These are phyloP conservation scores for Myxozyma vanderwaltii DNA, from an alignment of 805 yeast species.

Conservation along the genomic window DNA sequence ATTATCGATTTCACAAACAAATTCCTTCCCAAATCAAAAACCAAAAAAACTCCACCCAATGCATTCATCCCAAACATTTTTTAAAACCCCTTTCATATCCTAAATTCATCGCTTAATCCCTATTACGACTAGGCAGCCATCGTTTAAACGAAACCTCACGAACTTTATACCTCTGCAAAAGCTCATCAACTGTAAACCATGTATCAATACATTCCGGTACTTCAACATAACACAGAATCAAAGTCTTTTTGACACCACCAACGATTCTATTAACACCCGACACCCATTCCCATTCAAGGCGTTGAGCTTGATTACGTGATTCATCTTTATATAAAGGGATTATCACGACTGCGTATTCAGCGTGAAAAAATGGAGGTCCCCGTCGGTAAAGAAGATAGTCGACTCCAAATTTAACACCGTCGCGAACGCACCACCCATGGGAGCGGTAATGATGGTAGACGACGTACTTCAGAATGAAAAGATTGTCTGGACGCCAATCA, in stretches of 20 bases:
- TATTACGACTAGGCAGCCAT: constrained; percentile 82
- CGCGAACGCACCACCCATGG: constrained; percentile 90
- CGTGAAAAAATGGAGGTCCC: constrained; percentile 96
- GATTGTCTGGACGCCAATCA: constrained; percentile 42
- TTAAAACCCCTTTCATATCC: not conserved
- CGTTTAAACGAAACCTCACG: constrained; percentile 71
- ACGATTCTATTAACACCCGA: constrained; percentile 76
- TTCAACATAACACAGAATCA: constrained; percentile 69
- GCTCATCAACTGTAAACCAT: constrained; percentile 39
- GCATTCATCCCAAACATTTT: too few species aligned
- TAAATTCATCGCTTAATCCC: constrained; percentile 56
- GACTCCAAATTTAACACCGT: constrained; percentile 92
- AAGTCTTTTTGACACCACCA: constrained; percentile 80
- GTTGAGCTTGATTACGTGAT: constrained; percentile 36
- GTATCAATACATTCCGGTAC: constrained; percentile 47
- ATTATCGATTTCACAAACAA: too few species aligned
- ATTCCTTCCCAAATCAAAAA: too few species aligned
- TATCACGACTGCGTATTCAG: constrained; percentile 74
- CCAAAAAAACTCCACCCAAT: constrained; percentile 3
- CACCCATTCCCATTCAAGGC: constrained; percentile 59
- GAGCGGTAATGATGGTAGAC: constrained; percentile 87
- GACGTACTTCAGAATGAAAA: constrained; percentile 59
- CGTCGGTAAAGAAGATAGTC: constrained; percentile 78
- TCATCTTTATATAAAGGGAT: constrained; percentile 45
- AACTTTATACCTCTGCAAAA: constrained; percentile 53